These are phyloP conservation scores for Telopea speciosissima DNA, from an alignment of 177 flowering plant species.

Conservation along the genomic window DNA sequence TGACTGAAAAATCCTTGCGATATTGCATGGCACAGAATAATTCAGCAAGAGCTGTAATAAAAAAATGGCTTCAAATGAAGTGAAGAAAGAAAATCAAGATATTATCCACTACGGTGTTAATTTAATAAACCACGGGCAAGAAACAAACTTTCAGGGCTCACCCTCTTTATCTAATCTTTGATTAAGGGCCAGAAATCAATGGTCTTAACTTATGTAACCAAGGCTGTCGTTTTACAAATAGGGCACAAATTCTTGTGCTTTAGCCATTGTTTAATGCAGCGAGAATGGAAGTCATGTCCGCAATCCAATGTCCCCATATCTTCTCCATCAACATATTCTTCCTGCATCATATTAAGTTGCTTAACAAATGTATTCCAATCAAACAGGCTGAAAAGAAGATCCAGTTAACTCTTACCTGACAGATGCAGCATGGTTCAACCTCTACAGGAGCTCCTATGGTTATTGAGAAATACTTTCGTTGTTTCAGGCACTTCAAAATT, in stretches of 20 bases:
- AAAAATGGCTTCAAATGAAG: neutral
- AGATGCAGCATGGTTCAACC: conserved; percentile 73
- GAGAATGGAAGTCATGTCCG: conserved; percentile 74
- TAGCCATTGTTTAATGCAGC: conserved; percentile 82
- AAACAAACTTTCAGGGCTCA: conserved; percentile 2
- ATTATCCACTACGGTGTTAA: conserved; percentile 9
- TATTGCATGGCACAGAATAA: neutral
- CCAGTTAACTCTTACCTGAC: conserved; percentile 47
- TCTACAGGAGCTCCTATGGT: conserved; percentile 21
- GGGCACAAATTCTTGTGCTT: conserved; percentile 74
- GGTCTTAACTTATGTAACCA: conserved; percentile 30
- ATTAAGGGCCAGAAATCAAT: neutral
- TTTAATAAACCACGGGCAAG: conserved; percentile 5
- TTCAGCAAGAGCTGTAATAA: neutral
- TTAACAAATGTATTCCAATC: neutral
- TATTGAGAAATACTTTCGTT: conserved; percentile 22
- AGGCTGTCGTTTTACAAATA: conserved; percentile 66
- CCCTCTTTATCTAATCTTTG: conserved; percentile 8
- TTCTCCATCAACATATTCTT: conserved; percentile 59
- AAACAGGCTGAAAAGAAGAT: neutral
- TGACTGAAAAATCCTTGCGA: neutral
- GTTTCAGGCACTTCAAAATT: conserved; percentile 49
- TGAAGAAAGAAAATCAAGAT: neutral
- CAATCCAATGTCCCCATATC: conserved; percentile 61
- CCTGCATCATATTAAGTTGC: conserved; percentile 38